A percentile compares a stretch with the other conserved stretches of the same genome.
These are phyloP conservation scores for Neonectria faginata DNA, from an alignment of 2,329 filamentous ascomycete species.

Conservation along the genomic window DNA sequence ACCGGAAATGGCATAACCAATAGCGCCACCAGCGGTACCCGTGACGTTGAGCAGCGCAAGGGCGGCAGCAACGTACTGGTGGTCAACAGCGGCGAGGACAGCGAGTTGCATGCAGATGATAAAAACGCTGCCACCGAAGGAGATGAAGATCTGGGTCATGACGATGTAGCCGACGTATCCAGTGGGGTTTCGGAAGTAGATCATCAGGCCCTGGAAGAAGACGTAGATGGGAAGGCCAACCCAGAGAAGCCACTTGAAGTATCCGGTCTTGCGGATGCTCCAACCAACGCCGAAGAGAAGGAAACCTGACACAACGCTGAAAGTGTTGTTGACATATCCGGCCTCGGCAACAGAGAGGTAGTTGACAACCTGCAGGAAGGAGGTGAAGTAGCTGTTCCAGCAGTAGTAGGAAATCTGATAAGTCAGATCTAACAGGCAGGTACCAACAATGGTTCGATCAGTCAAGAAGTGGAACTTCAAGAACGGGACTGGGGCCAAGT, in stretches of 20 bases:
- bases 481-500: conserved; percentile 63
- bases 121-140: conserved; percentile 62
- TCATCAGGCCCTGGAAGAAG: conserved; percentile 58
- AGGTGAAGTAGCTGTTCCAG: conserved; percentile 60
- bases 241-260: conserved; percentile 61
- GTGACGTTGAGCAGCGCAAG: conserved; percentile 41
- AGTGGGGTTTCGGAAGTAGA: conserved; percentile 43
- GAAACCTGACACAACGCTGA: conserved; percentile 59
- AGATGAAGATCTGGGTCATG: conserved; percentile 62
- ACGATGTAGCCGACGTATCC: conserved; percentile 57
- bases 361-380: conserved; percentile 63
- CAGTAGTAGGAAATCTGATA: conserved; percentile 56
- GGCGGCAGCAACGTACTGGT: conserved; percentile 44
- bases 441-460: conserved; percentile 61
- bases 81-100: conserved; percentile 43
- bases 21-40: conserved; percentile 38
- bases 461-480: conserved; percentile 62
- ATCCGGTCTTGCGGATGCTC: conserved; percentile 58
- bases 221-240: conserved; percentile 65
- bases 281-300: conserved; percentile 58
- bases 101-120: conserved; percentile 46
- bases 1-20: conserved; percentile 42
- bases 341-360: conserved; percentile 58
- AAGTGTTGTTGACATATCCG: conserved; percentile 59
- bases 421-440: conserved; percentile 52